Percentiles rank a stretch among this genome's conserved stretches.
Evolutionary conservation across 257 asterid genomes (phyloP).

Genomic region (Nicotiana obtusifolia): DNA sequence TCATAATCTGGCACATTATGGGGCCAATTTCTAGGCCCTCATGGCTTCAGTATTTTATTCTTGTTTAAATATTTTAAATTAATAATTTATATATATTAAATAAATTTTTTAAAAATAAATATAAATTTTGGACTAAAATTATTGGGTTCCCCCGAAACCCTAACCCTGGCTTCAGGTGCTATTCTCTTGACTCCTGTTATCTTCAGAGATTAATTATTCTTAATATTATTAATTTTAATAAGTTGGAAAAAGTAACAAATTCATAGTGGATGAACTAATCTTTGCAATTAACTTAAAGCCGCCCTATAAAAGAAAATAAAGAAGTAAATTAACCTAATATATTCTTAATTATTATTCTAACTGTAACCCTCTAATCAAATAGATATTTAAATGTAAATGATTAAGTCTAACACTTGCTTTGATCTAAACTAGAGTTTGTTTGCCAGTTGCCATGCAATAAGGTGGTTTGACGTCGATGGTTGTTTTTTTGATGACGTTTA

Average conservation of each 20-base stretch:
- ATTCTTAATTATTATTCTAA: neutral
- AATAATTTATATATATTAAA: no score
- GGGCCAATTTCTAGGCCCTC: neutral
- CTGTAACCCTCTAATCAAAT: neutral
- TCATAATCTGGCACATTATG: neutral
- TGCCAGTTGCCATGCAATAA: constrained; percentile 5
- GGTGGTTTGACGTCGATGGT: neutral
- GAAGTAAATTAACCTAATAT: neutral
- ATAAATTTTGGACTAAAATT: no score
- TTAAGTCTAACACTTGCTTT: neutral
- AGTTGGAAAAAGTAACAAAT: neutral
- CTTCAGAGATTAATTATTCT: neutral
- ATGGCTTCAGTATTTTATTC: no score
- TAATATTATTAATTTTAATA: neutral
- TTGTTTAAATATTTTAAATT: no score
- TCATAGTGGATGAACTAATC: neutral
- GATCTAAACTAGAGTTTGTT: neutral
- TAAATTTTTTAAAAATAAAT: no score
- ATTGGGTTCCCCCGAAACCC: no score
- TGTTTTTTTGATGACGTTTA: neutral
- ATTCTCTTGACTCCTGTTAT: neutral
- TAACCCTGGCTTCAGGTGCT: neutral
- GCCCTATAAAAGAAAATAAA: neutral
- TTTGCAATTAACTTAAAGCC: neutral
- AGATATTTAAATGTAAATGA: neutral